Evolutionary conservation across 139 green algal species (phyloP), one percentile per base, ranked within the genome.

Genomic region (Desmodesmus armatus): DNA sequence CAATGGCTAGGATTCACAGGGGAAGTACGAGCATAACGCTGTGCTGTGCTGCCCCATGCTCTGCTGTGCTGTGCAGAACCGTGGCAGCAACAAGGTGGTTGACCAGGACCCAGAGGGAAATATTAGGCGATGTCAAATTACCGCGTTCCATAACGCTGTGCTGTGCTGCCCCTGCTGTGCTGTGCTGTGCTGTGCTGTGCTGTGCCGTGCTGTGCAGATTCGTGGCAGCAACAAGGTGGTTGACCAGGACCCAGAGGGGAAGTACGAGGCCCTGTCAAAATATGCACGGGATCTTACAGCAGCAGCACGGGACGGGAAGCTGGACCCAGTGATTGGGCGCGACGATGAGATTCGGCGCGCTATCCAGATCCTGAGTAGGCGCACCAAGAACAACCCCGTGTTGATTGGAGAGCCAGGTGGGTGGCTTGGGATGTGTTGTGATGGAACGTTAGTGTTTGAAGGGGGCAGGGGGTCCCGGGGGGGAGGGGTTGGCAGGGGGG

Each of bases 381-480:
- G 97, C 72, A 98, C 96, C 81, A 99, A 99, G 92, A 99, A 99
- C 94, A 99, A 99, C 90, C 96, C 96, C 2, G 95, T 98, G 63
- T 93, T 99, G 33, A 99, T 99, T 81, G 97, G 97, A 35, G 97
- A 99, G 91, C 97, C 97, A 17, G 93, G 76, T 72, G 37, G n/a
- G 76, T 31, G 13, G 0, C 39, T 33, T 91, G 37, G 90, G 70
- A 29, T 62, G 51, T 62, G 17, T 62, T 27, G 51, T 67, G 15
- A 31, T 67, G 58, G 58, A 13, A 0, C 21, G 47, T 55, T 13
- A 55, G 47, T 55, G 47, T 7, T 55, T 7, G 47, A 21, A 21
- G 13, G 47, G 47, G 47, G 7, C 13, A 21, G 47, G 47, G 47
- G 47, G 7, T 55, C 47, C 47, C 13, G 47, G 47, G 47, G 47